Conservation (phyloP, 345 rosid genomes). For the Salix udensis region DNA sequence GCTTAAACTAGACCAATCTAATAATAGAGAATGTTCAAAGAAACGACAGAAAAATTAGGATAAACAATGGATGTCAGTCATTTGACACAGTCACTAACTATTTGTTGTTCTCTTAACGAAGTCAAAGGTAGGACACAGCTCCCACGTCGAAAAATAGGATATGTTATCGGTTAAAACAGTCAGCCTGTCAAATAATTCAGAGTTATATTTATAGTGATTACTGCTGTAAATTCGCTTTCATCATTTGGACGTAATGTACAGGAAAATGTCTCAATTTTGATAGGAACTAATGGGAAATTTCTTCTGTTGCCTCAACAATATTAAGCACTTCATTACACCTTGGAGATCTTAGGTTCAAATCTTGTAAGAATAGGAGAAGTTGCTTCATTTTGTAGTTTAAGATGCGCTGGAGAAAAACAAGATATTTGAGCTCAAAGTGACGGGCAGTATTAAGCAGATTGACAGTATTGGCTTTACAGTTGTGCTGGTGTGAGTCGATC, state of each 20-base stretch:
- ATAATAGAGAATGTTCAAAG: neutral
- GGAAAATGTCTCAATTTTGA: neutral
- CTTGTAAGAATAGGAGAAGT: neutral
- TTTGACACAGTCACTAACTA: too few species aligned
- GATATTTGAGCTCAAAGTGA: neutral
- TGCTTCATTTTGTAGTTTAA: neutral
- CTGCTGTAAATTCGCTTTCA: neutral
- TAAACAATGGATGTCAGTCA: neutral
- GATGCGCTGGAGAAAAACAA: neutral
- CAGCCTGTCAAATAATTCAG: neutral
- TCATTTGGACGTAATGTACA: neutral
- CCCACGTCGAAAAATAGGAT: neutral
- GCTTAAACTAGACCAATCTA: neutral
- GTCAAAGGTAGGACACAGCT: neutral
- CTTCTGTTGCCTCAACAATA: neutral
- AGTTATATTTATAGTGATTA: neutral
- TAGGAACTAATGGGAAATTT: neutral
- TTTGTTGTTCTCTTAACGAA: too few species aligned
- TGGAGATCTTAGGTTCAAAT: neutral
- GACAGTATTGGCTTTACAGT: neutral
- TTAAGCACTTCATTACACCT: neutral
- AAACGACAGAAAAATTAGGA: neutral
- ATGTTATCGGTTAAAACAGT: neutral
- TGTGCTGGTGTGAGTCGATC: neutral
- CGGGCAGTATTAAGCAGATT: neutral